phyloP scores from a whole-genome alignment of 345 rosid genomes.

The Limnanthes douglasii region DNA sequence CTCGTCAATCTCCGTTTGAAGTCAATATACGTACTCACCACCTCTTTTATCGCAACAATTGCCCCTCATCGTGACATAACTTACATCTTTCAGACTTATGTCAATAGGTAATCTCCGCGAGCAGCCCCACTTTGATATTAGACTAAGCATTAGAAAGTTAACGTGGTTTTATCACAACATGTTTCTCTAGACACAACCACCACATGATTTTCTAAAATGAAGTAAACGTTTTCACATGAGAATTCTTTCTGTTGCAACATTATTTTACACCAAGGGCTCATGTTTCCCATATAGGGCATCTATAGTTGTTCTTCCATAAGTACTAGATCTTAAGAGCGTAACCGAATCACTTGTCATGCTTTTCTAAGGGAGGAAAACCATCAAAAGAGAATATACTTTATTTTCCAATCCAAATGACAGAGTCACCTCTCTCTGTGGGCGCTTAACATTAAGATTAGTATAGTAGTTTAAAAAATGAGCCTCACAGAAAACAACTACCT shows the following conservation, averaged over 20 bases:
- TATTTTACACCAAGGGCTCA: conserved; percentile 24
- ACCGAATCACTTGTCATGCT: conserved; percentile 13
- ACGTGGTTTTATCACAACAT: conserved; percentile 99
- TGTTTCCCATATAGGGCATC: conserved; percentile 20
- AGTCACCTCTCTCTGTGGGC: conserved; percentile 97
- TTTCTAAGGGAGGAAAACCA: conserved; percentile 45
- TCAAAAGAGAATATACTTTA: conserved; percentile 55
- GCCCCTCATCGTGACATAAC: too few species aligned
- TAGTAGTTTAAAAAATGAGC: conserved; percentile 75
- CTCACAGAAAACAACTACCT: conserved; percentile 68
- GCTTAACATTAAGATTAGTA: conserved; percentile 84
- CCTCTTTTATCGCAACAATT: too few species aligned
- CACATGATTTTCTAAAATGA: conserved; percentile 54
- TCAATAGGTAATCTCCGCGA: conserved; percentile 88
- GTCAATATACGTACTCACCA: too few species aligned
- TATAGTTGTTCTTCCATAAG: conserved; percentile 17
- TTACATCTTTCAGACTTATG: conserved; percentile 76
- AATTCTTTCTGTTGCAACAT: conserved; percentile 44
- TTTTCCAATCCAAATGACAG: conserved; percentile 66
- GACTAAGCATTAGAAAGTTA: conserved; percentile 89
- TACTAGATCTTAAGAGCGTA: conserved; percentile 12
- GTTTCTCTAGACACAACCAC: conserved; percentile 97
- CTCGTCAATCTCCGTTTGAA: too few species aligned
- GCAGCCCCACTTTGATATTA: conserved; percentile 88
- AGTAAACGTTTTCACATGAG: conserved; percentile 53